phyloP scores from a whole-genome alignment of 805 yeast genomes.

The Wickerhamiella cacticola region DNA sequence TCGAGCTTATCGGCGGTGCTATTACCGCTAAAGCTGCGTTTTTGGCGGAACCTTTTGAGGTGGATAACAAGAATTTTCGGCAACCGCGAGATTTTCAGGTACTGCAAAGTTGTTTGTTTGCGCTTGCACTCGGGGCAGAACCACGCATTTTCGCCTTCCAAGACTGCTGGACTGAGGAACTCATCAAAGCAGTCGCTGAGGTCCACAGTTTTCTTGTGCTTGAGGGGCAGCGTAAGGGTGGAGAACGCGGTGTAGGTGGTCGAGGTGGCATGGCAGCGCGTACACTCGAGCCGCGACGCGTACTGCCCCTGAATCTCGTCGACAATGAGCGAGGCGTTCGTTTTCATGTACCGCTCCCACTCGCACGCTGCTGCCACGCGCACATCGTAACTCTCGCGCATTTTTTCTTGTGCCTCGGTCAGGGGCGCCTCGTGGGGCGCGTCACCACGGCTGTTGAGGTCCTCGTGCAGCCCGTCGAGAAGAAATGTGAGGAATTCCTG shows the following conservation, averaged over 20 bases:
- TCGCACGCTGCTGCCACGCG: conserved; percentile 77
- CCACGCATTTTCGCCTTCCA: conserved; percentile 78
- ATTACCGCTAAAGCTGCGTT: conserved; percentile 22
- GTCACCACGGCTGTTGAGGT: conserved; percentile 55
- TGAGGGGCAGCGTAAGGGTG: conserved; percentile 63
- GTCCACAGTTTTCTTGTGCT: conserved; percentile 23
- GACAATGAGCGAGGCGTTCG: conserved; percentile 68
- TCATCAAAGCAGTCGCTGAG: conserved; percentile 61
- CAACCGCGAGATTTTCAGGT: conserved; percentile 58
- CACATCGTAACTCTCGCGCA: conserved; percentile 60
- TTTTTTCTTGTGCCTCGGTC: conserved; percentile 56
- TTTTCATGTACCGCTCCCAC: conserved; percentile 77
- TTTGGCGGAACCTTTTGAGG: conserved; percentile 64
- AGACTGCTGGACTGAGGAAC: conserved; percentile 60
- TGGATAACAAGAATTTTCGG: conserved; percentile 76
- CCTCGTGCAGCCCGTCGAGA: conserved; percentile 72
- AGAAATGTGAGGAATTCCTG: conserved; percentile 68
- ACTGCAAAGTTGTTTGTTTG: conserved; percentile 53
- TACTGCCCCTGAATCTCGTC: conserved; percentile 84
- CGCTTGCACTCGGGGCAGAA: conserved; percentile 62
- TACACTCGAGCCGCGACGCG: conserved; percentile 63
- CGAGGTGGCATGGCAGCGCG: conserved; percentile 60
- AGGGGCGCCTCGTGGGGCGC: conserved; percentile 44
- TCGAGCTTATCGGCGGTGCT: conserved; percentile 32
- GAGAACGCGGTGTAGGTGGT: conserved; percentile 80